phyloP scores from a whole-genome alignment of 2,329 filamentous ascomycete genomes.

The Arthrobotrys megalospora region DNA sequence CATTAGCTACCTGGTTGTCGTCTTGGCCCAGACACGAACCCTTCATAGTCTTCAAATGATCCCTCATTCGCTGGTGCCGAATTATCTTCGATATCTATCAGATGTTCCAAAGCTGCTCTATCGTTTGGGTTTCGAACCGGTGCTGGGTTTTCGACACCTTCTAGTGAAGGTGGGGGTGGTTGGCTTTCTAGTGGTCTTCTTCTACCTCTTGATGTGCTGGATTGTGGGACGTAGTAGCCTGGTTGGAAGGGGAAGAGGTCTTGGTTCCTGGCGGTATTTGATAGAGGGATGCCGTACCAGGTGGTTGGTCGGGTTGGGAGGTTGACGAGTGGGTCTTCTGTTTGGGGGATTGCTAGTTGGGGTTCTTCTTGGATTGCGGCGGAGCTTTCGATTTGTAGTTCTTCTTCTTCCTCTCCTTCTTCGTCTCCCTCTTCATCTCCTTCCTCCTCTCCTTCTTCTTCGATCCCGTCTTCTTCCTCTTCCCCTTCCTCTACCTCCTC shows the following conservation, averaged over 20 bases:
- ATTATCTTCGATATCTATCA: constrained; percentile 2
- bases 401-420: neutral
- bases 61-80: neutral
- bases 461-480: neutral
- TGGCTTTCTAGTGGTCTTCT: no score
- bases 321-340: neutral
- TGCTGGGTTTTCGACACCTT: constrained; percentile 1
- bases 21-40: neutral
- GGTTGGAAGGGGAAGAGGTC: neutral
- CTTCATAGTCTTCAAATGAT: neutral
- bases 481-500: constrained; percentile 2
- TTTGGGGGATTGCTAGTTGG: neutral
- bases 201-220: neutral
- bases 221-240: neutral
- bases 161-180: neutral
- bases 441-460: neutral
- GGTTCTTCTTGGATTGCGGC: neutral
- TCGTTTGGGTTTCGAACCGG: neutral
- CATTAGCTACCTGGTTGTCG: neutral
- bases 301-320: neutral
- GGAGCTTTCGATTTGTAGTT: neutral
- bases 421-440: neutral
- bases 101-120: neutral
- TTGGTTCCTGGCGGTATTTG: neutral
- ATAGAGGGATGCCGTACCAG: neutral